phyloP scores from a whole-genome alignment of 2,329 filamentous ascomycete species.

The Penicillium sp. region DNA sequence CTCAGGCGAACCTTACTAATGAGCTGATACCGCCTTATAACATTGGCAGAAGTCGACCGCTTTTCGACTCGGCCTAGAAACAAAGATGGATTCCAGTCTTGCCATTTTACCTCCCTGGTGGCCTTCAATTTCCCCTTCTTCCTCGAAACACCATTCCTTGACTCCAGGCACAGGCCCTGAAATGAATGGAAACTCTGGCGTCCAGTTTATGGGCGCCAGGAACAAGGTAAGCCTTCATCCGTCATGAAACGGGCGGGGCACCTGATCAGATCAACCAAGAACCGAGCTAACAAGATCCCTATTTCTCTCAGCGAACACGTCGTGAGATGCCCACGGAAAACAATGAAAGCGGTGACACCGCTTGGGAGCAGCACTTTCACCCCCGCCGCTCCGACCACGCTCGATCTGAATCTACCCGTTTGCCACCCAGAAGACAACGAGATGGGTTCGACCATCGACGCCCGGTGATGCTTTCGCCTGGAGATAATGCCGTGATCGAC shows the following conservation, averaged over 20 bases:
- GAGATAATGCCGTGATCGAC: slow-evolving; percentile 43
- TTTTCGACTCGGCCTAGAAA: slow-evolving; percentile 6
- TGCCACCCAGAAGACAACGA: slow-evolving; percentile 42
- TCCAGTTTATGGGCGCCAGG: slow-evolving; percentile 38
- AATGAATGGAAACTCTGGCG: slow-evolving; percentile 39
- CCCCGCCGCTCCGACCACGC: slow-evolving; percentile 20
- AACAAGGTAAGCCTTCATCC: slow-evolving; percentile 35
- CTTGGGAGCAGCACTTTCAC: slow-evolving; percentile 28
- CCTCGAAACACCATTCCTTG: not conserved
- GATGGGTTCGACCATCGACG: slow-evolving; percentile 56
- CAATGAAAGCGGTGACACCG: slow-evolving; percentile 23
- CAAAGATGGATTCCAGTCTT: slow-evolving; percentile 6
- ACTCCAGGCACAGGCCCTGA: slow-evolving; percentile 4
- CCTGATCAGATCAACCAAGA: slow-evolving; percentile 7
- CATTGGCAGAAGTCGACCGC: not conserved
- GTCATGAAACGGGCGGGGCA: slow-evolving; percentile 25
- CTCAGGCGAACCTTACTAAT: not conserved
- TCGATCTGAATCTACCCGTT: slow-evolving; percentile 21
- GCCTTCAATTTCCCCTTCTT: slow-evolving; percentile 1
- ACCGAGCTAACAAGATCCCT: slow-evolving; percentile 17
- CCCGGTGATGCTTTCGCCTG: slow-evolving; percentile 42
- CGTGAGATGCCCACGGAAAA: slow-evolving; percentile 37
- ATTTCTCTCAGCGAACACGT: slow-evolving; percentile 31
- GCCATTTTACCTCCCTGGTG: not conserved
- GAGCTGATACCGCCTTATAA: not conserved